These are phyloP conservation scores for Blastocystis sp. DNA, from an alignment of 352 stramenopile species.

Conservation along the genomic window DNA sequence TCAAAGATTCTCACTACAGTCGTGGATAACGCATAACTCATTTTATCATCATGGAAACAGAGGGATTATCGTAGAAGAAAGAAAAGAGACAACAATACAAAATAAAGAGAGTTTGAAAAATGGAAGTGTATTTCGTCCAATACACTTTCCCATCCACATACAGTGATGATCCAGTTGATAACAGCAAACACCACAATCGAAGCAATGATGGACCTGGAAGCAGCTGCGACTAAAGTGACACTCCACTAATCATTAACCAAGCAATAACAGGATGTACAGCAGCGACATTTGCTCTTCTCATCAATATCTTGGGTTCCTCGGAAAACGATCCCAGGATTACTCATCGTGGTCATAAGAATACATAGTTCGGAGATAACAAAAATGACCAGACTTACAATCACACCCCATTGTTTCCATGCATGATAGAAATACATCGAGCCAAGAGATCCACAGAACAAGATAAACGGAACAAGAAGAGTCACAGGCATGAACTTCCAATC, in stretches of 20 bases:
- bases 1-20: too few relatives aligned
- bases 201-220: slow-evolving; percentile 26
- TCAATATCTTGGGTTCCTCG: not conserved
- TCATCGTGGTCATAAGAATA: slow-evolving; percentile 24
- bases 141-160: slow-evolving; percentile 60
- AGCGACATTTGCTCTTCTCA: not conserved
- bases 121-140: not conserved
- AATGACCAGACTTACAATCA: not conserved
- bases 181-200: slow-evolving; percentile 4
- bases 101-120: slow-evolving; percentile 32
- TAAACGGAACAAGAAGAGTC: not conserved
- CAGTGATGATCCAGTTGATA: slow-evolving; percentile 53
- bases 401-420: not conserved
- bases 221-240: not conserved
- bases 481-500: slow-evolving; percentile 5
- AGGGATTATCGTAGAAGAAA: not conserved
- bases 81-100: not conserved
- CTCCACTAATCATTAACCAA: not conserved
- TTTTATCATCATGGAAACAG: not conserved
- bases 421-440: not conserved
- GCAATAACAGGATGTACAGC: not conserved
- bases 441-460: not conserved
- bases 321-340: slow-evolving; percentile 55
- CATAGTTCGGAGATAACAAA: slow-evolving; percentile 13
- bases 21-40: too few relatives aligned